Base-by-base conservation (phyloP, 371 early-diverging fungal species). In the Haplosporangium sp. region DNA sequence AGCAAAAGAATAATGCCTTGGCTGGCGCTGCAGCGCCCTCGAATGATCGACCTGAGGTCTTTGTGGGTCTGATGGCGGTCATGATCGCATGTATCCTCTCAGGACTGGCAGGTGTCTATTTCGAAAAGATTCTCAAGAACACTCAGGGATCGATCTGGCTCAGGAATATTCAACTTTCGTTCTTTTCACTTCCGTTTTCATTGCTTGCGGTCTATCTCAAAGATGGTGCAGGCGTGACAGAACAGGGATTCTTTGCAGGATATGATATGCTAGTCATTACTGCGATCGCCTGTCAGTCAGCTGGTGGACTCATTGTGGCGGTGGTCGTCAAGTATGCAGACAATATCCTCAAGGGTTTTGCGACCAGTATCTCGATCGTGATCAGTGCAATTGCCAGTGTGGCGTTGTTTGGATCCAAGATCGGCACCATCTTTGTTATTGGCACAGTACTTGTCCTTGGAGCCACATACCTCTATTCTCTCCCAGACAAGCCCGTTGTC, bases 251-350 rank as follows among this genome's bases (percentile, higher is more conserved):
- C 84, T 96, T 97, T 84, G 86, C 87, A 52, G 95, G 95, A 36
- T 98, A 98, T 82, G 94, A 85, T 40, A 46, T 59, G 14, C 86
- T 94, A 83, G 94, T 96, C 1, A 87, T 87, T 81, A 80, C 80
- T 6, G 96, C 95, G 8, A 96, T 98, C 63, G 71, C 84, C 6
- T 91, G 90, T 68, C 98, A 97, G 82, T 96, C 98, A 0, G 73
- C 91, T 6, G 98, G 98, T 46, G 98, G 98, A 0, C 81, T 98
- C 18, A 89, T 98, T 63, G 98, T 98, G 2, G 96, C 96, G 0
- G 70, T 98, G 10, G 98, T 98, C 0, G 97, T 98, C 57, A 95
- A 95, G 83, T 95, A 96, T 74, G 98, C 98, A 0, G 98, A 97
- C 80, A 97, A 97, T 73, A 98, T 98, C 64, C 87, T 98, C 57